Base-by-base conservation (phyloP, 2,329 filamentous ascomycete species). In the Diaporthe aspalathi region DNA sequence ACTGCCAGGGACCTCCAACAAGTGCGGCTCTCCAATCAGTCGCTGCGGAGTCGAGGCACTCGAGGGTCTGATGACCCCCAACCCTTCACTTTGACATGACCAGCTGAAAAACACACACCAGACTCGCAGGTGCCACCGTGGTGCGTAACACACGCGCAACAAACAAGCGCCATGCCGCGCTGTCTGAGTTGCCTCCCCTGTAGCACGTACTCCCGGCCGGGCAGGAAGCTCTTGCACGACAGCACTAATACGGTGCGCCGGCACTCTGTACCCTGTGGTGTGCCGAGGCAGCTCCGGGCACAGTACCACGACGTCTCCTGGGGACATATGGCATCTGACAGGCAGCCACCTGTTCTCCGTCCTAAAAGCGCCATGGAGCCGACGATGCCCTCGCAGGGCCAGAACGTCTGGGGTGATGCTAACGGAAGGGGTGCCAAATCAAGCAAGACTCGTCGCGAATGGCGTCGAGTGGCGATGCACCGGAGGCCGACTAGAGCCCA, bases 21-120 rank as follows among this genome's bases (percentile, higher is more conserved):
- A 17, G 20, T 49, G 45, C 52, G 54, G 29, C 52, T 52, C 68
- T 47, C 68, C 68, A 70, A 72, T 71, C 63, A 68, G 22, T 45
- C 24, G 29, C 54, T 52, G 52, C 65, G 62, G 43, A 40, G 68
- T 68, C 54, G 32, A 50, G 68, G 29, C 54, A 22, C 38, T 24
- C 43, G 63, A 52, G 22, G 68, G 49, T 47, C 68, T 65, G 71
- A 43, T 72, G 68, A 72, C 62, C 57, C 57, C 60, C 27, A 66
- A 70, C 24, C 27, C 67, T 54, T 45, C 45, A 65, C 66, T 40
- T 68, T 49, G 43, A 68, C 66, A 60, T 60, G 53, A 57, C 40
- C 52, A 43, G 43, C 9, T 68, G 45, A 66, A 70, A 32, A 29
- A 38, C 52, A 22, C 69, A 67, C 63, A 71, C 38, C 69, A 67